Evolutionary conservation across 139 green algal genomes (phyloP), one percentile per base, ranked within the genome.

Genomic region (Edaphochlamys debaryana): DNA sequence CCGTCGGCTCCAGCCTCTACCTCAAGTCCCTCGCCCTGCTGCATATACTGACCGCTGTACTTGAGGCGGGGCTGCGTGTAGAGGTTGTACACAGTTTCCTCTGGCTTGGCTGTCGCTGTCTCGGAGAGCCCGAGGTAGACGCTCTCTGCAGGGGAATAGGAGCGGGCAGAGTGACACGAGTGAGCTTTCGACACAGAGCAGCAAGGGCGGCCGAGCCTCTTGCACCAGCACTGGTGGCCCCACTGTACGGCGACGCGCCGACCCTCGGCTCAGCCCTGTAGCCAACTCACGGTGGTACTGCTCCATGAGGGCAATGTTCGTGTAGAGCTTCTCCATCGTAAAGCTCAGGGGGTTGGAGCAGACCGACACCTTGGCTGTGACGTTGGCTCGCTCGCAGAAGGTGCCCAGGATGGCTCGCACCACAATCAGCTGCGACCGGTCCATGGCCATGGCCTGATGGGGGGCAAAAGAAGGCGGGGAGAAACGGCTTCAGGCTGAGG

Each of bases 311-410:
- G 34, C 27, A 23, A 66, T 25, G 50, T 17, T 58, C 50, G 25
- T 58, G 9, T 22, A 29, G 50, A 4, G 50, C 6, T 2, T 9
- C 20, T 9, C 20, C 50, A 19, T 9, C 20, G 50, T 22, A 19
- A 2, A 58, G 20, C 2, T 19, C 20, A 58, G 15, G 48, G 48
- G 48, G 52, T 68, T 68, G 32, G 71, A 32, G 71, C 71, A 79
- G 27, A 79, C 50, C 4, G 56, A 58, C 7, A 69, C 38, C 54
- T 73, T 73, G 41, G 27, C 73, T 5, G 58, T 82, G 9, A 73
- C 76, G 40, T 81, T 81, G 63, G 62, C 36, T 22, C 63, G 76
- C 40, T 45, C 41, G 42, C 76, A 82, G 63, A 82, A 82, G 62
- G 76, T 58, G 19, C 76, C 76, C 20, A 50, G 64, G 62, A 82